Conservation (phyloP, 176 grass and related monocot genomes). For the Otatea glauca region DNA sequence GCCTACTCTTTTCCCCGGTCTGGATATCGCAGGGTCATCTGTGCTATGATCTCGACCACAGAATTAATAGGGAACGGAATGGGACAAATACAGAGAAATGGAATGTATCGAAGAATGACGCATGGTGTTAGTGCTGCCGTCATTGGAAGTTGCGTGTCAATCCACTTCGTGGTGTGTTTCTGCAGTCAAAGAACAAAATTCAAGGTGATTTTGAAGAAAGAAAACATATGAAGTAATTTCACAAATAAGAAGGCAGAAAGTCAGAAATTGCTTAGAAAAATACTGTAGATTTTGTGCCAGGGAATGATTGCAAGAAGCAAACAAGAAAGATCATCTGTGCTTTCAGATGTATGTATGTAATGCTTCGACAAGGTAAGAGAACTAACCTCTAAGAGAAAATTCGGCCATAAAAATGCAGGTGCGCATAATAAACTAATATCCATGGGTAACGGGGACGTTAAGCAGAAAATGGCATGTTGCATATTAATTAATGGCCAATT, state of each 20-base stretch:
- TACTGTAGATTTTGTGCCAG: neutral
- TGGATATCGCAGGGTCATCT: slow-evolving; percentile 48
- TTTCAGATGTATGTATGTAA: neutral
- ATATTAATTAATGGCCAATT: slow-evolving; percentile 4
- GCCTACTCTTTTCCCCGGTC: slow-evolving; percentile 50
- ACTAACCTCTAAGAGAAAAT: neutral
- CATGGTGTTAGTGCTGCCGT: slow-evolving; percentile 52
- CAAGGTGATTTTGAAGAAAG: slow-evolving; percentile 15
- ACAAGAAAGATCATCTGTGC: neutral
- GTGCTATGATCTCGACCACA: slow-evolving; percentile 65
- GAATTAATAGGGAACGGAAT: slow-evolving; percentile 57
- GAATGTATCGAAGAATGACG: slow-evolving; percentile 55
- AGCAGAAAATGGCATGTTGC: neutral
- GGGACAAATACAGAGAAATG: slow-evolving; percentile 55
- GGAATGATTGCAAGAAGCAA: neutral
- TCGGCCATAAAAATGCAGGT: neutral
- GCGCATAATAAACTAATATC: neutral
- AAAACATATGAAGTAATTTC: neutral
- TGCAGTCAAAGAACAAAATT: slow-evolving; percentile 47
- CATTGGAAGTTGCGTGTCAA: slow-evolving; percentile 77
- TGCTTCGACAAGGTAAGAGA: neutral
- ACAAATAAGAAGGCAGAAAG: neutral
- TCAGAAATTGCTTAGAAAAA: neutral
- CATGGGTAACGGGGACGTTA: neutral
- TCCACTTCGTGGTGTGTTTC: slow-evolving; percentile 68